Evolutionary conservation across 2,329 filamentous ascomycete genomes (phyloP).

Genomic region (Neobulgaria alba): DNA sequence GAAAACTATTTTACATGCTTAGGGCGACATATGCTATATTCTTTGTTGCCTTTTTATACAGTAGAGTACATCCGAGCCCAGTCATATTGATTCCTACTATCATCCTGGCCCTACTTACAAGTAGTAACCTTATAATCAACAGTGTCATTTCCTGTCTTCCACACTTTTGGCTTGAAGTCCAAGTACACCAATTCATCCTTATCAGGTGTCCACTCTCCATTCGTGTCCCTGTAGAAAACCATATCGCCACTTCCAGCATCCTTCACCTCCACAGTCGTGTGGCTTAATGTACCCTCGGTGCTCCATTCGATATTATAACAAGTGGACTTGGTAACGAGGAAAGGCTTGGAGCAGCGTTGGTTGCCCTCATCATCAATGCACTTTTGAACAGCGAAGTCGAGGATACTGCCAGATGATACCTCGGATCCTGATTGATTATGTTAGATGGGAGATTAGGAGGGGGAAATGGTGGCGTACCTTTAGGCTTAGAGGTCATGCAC

Average conservation of each 20-base stretch:
- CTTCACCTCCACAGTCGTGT: slow-evolving; percentile 33
- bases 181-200: slow-evolving; percentile 38
- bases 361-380: slow-evolving; percentile 34
- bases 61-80: too few species aligned
- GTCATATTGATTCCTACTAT: too few species aligned
- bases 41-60: too few species aligned
- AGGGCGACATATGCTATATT: too few species aligned
- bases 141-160: slow-evolving; percentile 35
- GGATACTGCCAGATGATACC: slow-evolving; percentile 30
- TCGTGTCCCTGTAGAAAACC: slow-evolving; percentile 37
- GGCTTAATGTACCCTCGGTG: slow-evolving; percentile 32
- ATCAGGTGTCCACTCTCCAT: slow-evolving; percentile 37
- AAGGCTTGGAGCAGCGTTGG: slow-evolving; percentile 28
- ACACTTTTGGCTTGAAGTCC: slow-evolving; percentile 39
- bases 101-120: slow-evolving; percentile 22
- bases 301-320: slow-evolving; percentile 36
- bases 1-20: too few species aligned
- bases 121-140: slow-evolving; percentile 35
- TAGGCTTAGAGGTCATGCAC: slow-evolving; percentile 6
- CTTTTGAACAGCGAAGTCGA: slow-evolving; percentile 36
- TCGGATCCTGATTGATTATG: slow-evolving; percentile 16
- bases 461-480: slow-evolving; percentile 6
- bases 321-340: slow-evolving; percentile 31
- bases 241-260: slow-evolving; percentile 33
- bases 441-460: slow-evolving; percentile 1